Conservation (phyloP, 1,284 basidiomycete genomes). For the Moesziomyces parantarcticus region DNA sequence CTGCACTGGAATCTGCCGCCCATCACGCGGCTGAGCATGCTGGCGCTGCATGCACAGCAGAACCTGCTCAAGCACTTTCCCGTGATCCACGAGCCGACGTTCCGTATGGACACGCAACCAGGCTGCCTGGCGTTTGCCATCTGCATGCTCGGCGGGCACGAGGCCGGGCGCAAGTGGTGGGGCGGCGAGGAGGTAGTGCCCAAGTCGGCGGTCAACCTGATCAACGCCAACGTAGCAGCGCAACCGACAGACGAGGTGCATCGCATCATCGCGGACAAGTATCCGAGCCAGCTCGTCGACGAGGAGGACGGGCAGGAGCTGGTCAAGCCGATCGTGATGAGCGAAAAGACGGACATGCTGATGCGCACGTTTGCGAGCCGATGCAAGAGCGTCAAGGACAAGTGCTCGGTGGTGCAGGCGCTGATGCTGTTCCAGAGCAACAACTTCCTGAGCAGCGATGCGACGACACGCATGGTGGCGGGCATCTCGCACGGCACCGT, state of each 20-base stretch:
- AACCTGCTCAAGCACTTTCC: conserved; percentile 62
- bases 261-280: conserved; percentile 13
- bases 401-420: conserved; percentile 57
- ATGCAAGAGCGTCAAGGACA: conserved; percentile 52
- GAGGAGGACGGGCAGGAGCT: conserved; percentile 60
- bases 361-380: conserved; percentile 50
- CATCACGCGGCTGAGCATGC: conserved; percentile 52
- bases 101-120: conserved; percentile 57
- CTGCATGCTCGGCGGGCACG: conserved; percentile 59
- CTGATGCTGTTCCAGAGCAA: conserved; percentile 57
- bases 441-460: conserved; percentile 55
- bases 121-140: conserved; percentile 57
- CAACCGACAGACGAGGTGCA: conserved; percentile 3
- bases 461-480: conserved; percentile 40
- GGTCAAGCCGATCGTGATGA: conserved; percentile 61
- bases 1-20: conserved; percentile 58
- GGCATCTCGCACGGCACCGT: conserved; percentile 51
- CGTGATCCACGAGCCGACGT: conserved; percentile 60
- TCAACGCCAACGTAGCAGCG: conserved; percentile 22
- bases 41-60: conserved; percentile 59
- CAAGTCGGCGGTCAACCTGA: conserved; percentile 32
- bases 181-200: conserved; percentile 59
- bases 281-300: conserved; percentile 33
- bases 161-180: conserved; percentile 60
- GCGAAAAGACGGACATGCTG: conserved; percentile 59